Percentiles rank a stretch among this genome's conserved stretches.
Conservation (phyloP, 495 filamentous ascomycete genomes). For the Penicillium ochrochloron region DNA sequence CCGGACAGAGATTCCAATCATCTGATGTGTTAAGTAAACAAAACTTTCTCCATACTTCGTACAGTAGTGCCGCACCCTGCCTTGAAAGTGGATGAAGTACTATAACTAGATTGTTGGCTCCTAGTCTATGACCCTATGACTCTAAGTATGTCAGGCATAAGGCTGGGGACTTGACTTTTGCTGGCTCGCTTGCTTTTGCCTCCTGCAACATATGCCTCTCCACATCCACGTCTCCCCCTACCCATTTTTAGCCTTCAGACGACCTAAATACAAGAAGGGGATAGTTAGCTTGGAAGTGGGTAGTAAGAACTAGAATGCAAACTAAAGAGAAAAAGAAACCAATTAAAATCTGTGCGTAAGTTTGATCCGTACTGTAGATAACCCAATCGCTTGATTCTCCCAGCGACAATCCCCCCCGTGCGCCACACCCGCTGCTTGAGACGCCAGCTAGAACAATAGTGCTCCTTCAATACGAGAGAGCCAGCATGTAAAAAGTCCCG, state of each 20-base stretch:
- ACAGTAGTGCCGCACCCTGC: neutral
- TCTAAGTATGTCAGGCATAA: neutral
- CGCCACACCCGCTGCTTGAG: constrained; percentile 23
- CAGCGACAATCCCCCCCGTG: constrained; percentile 10
- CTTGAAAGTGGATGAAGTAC: neutral
- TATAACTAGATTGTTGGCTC: neutral
- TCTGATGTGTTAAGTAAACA: neutral
- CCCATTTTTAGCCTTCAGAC: neutral
- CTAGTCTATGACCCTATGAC: neutral
- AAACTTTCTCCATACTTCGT: neutral
- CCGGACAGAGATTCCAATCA: neutral
- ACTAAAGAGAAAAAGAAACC: neutral
- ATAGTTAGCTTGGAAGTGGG: neutral
- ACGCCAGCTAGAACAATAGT: neutral
- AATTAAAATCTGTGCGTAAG: neutral
- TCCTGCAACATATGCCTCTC: neutral
- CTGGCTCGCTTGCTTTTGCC: constrained; percentile 4
- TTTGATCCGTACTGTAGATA: constrained; percentile 14
- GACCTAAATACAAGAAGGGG: neutral
- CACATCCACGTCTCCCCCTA: neutral
- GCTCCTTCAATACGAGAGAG: neutral
- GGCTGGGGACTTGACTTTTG: neutral
- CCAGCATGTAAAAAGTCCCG: neutral
- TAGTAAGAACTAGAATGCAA: neutral
- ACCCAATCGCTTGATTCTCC: constrained; percentile 27